phyloP scores from a whole-genome alignment of 306 rosid species.

The Alnus rubra region DNA sequence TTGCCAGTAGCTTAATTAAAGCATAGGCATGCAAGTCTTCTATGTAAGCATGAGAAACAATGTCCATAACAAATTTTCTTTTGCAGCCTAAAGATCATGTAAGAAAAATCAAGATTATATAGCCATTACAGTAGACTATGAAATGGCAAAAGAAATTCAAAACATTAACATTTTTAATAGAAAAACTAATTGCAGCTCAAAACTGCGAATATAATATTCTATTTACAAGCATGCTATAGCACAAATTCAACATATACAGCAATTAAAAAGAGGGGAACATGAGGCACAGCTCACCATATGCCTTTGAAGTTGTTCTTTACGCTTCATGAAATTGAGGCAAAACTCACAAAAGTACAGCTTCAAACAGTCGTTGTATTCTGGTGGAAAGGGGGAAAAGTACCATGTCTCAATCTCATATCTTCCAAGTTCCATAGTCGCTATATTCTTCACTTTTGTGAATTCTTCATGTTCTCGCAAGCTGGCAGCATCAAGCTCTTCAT shows the following conservation, averaged over 20 bases:
- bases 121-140: background rate
- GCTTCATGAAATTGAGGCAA: constrained; percentile 99
- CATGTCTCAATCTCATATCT: constrained; percentile 99
- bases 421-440: constrained; percentile 98
- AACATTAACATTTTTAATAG: background rate
- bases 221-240: background rate
- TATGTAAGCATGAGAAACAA: background rate
- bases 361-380: constrained; percentile 91
- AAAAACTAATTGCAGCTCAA: background rate
- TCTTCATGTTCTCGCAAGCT: constrained; percentile 99
- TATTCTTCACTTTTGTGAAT: constrained; percentile 96
- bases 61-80: background rate
- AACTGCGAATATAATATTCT: background rate
- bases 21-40: background rate
- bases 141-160: background rate
- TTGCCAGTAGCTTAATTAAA: background rate
- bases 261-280: constrained; percentile 17
- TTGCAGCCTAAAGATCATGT: background rate
- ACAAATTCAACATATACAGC: constrained; percentile 18
- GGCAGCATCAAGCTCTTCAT: constrained; percentile 99
- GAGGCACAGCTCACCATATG: constrained; percentile 86
- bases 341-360: constrained; percentile 94
- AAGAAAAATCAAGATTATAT: background rate
- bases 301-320: constrained; percentile 99
- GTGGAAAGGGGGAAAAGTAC: constrained; percentile 98